Evolutionary conservation across 805 yeast genomes (phyloP).

Genomic region (Candida taoyuanica): DNA sequence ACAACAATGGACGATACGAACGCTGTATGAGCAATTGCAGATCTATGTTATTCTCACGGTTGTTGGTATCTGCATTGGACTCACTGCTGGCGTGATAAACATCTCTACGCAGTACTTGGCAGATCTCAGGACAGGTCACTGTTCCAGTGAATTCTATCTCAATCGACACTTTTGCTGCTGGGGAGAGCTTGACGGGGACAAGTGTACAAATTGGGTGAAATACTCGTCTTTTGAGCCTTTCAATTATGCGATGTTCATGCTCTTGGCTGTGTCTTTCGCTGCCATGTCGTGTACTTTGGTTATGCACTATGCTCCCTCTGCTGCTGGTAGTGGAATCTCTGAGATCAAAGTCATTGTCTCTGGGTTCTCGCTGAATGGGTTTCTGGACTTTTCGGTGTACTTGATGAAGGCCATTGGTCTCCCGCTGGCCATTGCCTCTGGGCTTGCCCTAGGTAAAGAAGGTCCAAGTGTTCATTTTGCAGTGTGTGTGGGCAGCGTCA

Average conservation of each 20-base stretch:
- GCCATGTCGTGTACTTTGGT: slow-evolving; percentile 65
- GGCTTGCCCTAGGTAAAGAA: slow-evolving; percentile 92
- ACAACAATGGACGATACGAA: slow-evolving; percentile 6
- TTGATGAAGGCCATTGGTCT: slow-evolving; percentile 72
- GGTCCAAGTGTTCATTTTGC: slow-evolving; percentile 99
- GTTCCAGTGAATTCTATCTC: slow-evolving; percentile 63
- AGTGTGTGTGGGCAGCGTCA: slow-evolving; percentile 75
- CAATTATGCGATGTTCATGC: slow-evolving; percentile 55
- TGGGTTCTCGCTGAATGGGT: slow-evolving; percentile 78
- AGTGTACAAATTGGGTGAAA: slow-evolving; percentile 63
- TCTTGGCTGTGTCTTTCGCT: slow-evolving; percentile 58
- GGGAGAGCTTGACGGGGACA: slow-evolving; percentile 42
- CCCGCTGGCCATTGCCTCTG: slow-evolving; percentile 90
- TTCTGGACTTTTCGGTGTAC: slow-evolving; percentile 69
- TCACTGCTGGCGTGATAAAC: slow-evolving; percentile 77
- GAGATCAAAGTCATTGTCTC: slow-evolving; percentile 93
- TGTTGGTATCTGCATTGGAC: slow-evolving; percentile 76
- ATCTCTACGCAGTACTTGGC: slow-evolving; percentile 85
- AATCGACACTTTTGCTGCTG: slow-evolving; percentile 80
- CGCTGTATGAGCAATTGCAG: slow-evolving; percentile 19
- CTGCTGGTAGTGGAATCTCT: slow-evolving; percentile 97
- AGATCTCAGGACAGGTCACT: slow-evolving; percentile 73
- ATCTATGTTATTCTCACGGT: slow-evolving; percentile 68
- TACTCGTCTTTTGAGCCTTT: slow-evolving; percentile 49
- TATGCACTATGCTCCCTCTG: slow-evolving; percentile 70